Percentiles rank a stretch among this genome's conserved stretches.
Conservation (phyloP, 2,329 filamentous ascomycete genomes). For the Coniochaeta ligniaria region DNA sequence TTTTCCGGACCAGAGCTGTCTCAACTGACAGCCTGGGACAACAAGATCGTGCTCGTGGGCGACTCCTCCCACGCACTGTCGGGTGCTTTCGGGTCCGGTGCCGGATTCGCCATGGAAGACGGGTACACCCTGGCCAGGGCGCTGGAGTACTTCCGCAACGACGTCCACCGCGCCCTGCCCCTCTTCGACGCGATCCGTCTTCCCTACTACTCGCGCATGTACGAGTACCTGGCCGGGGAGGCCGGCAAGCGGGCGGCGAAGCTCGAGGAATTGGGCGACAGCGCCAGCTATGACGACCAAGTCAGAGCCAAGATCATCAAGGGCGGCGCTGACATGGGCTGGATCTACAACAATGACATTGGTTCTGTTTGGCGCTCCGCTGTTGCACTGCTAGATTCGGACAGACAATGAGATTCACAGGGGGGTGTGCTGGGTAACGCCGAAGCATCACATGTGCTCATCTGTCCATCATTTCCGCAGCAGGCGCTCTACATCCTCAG, state of each 20-base stretch:
- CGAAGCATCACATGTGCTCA: too few relatives aligned
- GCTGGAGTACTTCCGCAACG: slow-evolving; percentile 16
- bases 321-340: slow-evolving; percentile 9
- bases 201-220: slow-evolving; percentile 22
- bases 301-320: slow-evolving; percentile 9
- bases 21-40: slow-evolving; percentile 11
- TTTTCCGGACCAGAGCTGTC: slow-evolving; percentile 19
- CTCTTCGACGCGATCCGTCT: slow-evolving; percentile 19
- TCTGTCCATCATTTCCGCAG: slow-evolving; percentile 3
- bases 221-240: slow-evolving; percentile 7
- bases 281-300: slow-evolving; percentile 4
- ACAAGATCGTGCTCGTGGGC: slow-evolving; percentile 42
- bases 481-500: slow-evolving; percentile 15
- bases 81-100: slow-evolving; percentile 32
- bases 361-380: not conserved
- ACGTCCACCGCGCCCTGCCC: slow-evolving; percentile 13
- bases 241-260: slow-evolving; percentile 4
- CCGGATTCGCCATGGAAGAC: slow-evolving; percentile 28
- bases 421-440: too few relatives aligned
- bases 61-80: slow-evolving; percentile 48
- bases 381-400: not conserved
- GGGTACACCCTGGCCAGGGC: slow-evolving; percentile 20
- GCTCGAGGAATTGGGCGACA: slow-evolving; percentile 6
- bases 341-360: slow-evolving; percentile 12
- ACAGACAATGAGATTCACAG: not conserved